Evolutionary conservation across 805 yeast genomes (phyloP), one percentile per base, ranked within the genome.

Genomic region (Candida piceae): DNA sequence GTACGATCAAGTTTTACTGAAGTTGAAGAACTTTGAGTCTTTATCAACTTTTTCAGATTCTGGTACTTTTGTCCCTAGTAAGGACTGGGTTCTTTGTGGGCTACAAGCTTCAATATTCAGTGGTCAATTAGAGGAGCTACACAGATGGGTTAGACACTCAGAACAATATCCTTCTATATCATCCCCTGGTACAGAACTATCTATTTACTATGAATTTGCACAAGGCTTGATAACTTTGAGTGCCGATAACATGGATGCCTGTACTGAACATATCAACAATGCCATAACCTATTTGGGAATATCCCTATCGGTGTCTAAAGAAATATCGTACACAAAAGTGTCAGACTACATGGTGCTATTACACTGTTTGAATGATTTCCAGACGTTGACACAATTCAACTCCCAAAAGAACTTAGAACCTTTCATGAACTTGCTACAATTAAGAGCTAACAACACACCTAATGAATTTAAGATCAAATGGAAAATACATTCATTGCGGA

Each of bases 91-190:
- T 3, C 62, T 72, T 40, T 70, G 81, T 31, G 97, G 89, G 0
- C 59, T 87, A 3, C 84, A 83, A 41, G 82, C 95, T 0, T 75
- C 95, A 0, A 75, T 86, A 49, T 67, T 76, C 17, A 67, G 78
- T 1, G 87, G 88, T 0, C 74, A 77, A 27, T 47, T 72, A 26
- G 53, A 55, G 0, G 67, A 69, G 10, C 55, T 88, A 2, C 53
- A 55, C 7, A 63, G 67, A 30, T 88, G 96, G 96, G 58, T 78
- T 1, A 50, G 62, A 13, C 58, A 68, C 11, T 62, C 83, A 4
- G 80, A 78, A 35, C 41, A 45, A 12, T 50, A 43, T 18, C 52
- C 58, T 7, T 47, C 54, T 3, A 53, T 56, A 2, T 41, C 49
- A 1, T 64, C 66, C 27, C 69, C 74, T 4, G 82, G 78, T 27